Conservation (phyloP, 768 basidiomycete species). For the Termitomyces eurrhizus region DNA sequence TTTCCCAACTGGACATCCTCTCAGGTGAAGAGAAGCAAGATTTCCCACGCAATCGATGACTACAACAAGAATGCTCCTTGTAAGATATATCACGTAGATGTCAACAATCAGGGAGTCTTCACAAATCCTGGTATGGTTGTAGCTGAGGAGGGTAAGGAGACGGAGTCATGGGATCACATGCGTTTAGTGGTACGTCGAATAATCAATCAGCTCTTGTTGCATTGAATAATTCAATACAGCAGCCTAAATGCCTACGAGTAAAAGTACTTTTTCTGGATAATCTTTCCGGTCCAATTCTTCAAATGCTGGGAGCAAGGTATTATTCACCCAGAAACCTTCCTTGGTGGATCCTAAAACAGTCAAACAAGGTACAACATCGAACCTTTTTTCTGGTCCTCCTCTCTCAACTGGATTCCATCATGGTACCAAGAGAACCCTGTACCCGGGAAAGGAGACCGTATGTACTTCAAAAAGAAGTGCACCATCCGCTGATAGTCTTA, state of each 20-base stretch:
- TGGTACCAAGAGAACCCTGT: slow-evolving; percentile 51
- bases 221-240: slow-evolving; percentile 16
- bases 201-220: neutral
- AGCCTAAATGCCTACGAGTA: slow-evolving; percentile 36
- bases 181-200: slow-evolving; percentile 28
- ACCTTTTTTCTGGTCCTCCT: slow-evolving; percentile 66
- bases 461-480: slow-evolving; percentile 13
- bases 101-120: slow-evolving; percentile 34
- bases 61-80: slow-evolving; percentile 24
- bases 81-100: slow-evolving; percentile 36
- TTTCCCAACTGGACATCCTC: slow-evolving; percentile 55
- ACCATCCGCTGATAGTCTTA: neutral
- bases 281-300: slow-evolving; percentile 46
- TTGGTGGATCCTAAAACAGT: neutral
- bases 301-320: slow-evolving; percentile 58
- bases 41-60: slow-evolving; percentile 29
- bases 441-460: slow-evolving; percentile 46
- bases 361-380: slow-evolving; percentile 48
- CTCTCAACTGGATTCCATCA: slow-evolving; percentile 64
- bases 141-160: slow-evolving; percentile 20
- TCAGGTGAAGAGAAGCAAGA: slow-evolving; percentile 40
- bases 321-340: slow-evolving; percentile 5
- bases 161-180: slow-evolving; percentile 36
- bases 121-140: slow-evolving; percentile 22
- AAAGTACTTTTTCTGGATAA: slow-evolving; percentile 50